phyloP scores from a whole-genome alignment of 108 stramenopile genomes.

The Fragilariopsis cylindrus region DNA sequence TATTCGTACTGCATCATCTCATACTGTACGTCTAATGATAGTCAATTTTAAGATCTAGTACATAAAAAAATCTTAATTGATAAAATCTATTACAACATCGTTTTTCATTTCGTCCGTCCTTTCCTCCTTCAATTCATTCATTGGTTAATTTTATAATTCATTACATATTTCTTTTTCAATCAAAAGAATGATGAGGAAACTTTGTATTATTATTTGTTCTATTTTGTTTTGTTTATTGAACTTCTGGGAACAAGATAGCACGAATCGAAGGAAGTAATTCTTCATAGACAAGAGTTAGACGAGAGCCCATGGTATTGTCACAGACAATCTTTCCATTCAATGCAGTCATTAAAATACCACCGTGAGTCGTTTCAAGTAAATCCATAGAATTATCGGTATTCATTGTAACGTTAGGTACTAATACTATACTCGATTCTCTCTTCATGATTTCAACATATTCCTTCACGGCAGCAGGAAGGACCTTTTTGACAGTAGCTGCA shows the following conservation, averaged over 20 bases:
- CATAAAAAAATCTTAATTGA: too few relatives aligned
- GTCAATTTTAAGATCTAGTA: too few relatives aligned
- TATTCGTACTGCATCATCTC: background rate
- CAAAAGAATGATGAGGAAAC: too few relatives aligned
- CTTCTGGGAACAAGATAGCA: constrained; percentile 89
- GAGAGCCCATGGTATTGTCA: constrained; percentile 95
- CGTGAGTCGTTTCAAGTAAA: constrained; percentile 72
- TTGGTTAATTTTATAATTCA: too few relatives aligned
- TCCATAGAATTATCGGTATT: constrained; percentile 71
- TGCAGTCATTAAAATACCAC: constrained; percentile 94
- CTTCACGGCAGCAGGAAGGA: constrained; percentile 80
- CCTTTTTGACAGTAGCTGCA: constrained; percentile 68
- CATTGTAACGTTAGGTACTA: constrained; percentile 79
- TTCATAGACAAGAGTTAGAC: constrained; percentile 87
- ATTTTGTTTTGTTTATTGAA: constrained; percentile 27
- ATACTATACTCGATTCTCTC: constrained; percentile 82
- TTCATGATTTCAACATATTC: constrained; percentile 95
- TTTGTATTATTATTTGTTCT: too few relatives aligned
- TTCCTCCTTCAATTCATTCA: too few relatives aligned
- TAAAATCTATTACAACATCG: too few relatives aligned
- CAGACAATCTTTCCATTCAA: constrained; percentile 92
- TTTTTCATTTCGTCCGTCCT: too few relatives aligned
- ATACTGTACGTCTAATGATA: too few relatives aligned
- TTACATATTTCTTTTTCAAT: too few relatives aligned
- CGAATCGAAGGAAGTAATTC: constrained; percentile 95